phyloP scores from a whole-genome alignment of 345 rosid genomes.

The Populus simonii region DNA sequence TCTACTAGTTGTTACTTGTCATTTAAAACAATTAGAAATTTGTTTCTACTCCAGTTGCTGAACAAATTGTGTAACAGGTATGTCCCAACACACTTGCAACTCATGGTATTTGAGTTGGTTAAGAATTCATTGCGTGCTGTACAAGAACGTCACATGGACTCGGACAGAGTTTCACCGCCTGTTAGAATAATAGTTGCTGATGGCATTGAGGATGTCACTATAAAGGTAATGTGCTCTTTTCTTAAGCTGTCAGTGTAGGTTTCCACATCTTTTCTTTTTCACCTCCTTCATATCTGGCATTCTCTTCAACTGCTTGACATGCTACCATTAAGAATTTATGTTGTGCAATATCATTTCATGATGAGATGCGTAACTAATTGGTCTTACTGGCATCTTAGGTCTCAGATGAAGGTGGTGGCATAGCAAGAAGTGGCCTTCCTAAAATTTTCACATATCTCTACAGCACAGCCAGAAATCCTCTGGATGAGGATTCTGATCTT shows the following conservation, averaged over 20 bases:
- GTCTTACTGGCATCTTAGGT: conserved; percentile 45
- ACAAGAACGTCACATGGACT: conserved; percentile 76
- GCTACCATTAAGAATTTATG: not conserved
- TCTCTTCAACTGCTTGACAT: not conserved
- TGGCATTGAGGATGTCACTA: conserved; percentile 93
- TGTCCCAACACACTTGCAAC: conserved; percentile 88
- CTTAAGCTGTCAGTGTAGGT: not conserved
- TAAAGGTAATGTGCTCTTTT: conserved; percentile 49
- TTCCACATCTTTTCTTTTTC: not conserved
- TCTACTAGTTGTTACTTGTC: not conserved
- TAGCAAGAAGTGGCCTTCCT: conserved; percentile 93
- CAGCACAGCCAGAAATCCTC: conserved; percentile 89
- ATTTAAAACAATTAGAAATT: not conserved
- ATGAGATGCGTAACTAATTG: not conserved
- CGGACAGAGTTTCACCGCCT: conserved; percentile 73
- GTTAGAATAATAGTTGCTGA: conserved; percentile 85
- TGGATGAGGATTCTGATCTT: conserved; percentile 60
- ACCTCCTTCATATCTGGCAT: not conserved
- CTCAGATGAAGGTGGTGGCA: conserved; percentile 98
- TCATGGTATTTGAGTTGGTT: conserved; percentile 92
- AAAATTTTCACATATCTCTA: conserved; percentile 94
- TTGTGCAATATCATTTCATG: not conserved
- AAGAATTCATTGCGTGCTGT: conserved; percentile 95
- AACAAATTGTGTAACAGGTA: conserved; percentile 40
- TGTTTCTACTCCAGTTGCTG: not conserved